Percentiles rank a stretch among this genome's conserved stretches.
Conservation (phyloP, 192 early-diverging fungal genomes). For the Rhizoclosmatium sp. region DNA sequence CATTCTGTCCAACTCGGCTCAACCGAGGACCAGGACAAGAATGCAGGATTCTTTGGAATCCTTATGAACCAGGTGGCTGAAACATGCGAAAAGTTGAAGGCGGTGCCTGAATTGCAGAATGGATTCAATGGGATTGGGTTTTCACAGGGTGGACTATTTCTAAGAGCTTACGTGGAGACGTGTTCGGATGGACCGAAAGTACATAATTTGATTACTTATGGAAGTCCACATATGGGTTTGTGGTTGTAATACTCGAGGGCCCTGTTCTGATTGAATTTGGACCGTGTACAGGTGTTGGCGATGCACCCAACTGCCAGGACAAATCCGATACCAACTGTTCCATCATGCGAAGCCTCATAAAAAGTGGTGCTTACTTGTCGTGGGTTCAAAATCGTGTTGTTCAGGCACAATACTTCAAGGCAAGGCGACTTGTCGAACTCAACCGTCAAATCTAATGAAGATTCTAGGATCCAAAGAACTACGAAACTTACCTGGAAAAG, state of each 20-base stretch:
- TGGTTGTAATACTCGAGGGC: not conserved
- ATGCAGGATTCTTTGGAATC: constrained; percentile 86
- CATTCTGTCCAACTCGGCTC: constrained; percentile 78
- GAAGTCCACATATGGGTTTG: constrained; percentile 79
- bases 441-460: constrained; percentile 1
- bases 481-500: constrained; percentile 73
- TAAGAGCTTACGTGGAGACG: constrained; percentile 82
- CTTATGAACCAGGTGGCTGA: constrained; percentile 77
- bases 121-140: constrained; percentile 95
- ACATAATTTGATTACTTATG: constrained; percentile 85
- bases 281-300: constrained; percentile 58
- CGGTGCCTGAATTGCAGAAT: constrained; percentile 64
- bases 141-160: constrained; percentile 81
- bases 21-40: constrained; percentile 75
- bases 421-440: constrained; percentile 32
- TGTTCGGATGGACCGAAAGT: constrained; percentile 71
- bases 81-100: constrained; percentile 76
- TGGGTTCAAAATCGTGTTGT: constrained; percentile 86
- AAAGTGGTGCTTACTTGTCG: constrained; percentile 81
- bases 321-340: constrained; percentile 65
- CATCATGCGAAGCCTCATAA: constrained; percentile 79
- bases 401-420: constrained; percentile 96
- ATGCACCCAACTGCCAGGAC: constrained; percentile 79
- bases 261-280: not conserved
- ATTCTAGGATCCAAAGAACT: constrained; percentile 57